Conservation (phyloP, 345 rosid species). For the Eucalyptus sp. region DNA sequence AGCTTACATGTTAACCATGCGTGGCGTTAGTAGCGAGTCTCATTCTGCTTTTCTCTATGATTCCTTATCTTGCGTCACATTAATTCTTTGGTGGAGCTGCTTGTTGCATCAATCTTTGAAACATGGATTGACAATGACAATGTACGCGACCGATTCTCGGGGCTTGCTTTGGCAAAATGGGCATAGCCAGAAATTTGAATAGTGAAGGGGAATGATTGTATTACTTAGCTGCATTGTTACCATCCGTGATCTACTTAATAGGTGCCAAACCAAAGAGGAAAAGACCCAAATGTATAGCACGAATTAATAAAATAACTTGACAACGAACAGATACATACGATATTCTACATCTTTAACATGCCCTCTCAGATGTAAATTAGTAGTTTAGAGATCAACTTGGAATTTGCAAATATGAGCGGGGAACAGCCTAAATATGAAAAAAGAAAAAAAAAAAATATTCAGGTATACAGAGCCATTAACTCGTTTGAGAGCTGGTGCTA, state of each 20-base stretch:
- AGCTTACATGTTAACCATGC: not conserved
- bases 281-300: not conserved
- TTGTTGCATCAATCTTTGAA: not conserved
- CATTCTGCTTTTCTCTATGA: not conserved
- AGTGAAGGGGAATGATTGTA: not conserved
- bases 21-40: not conserved
- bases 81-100: not conserved
- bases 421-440: not conserved
- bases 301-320: not conserved
- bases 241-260: not conserved
- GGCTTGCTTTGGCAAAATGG: not conserved
- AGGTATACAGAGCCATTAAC: not conserved
- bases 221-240: not conserved
- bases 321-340: not conserved
- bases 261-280: not conserved
- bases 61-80: not conserved
- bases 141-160: not conserved
- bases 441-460: not conserved
- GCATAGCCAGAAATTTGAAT: not conserved
- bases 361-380: not conserved
- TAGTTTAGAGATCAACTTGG: not conserved
- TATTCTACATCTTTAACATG: not conserved
- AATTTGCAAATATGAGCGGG: not conserved
- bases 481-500: not conserved
- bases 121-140: not conserved